Percentiles rank a stretch among this genome's conserved stretches.
Conservation (phyloP, 2,329 filamentous ascomycete species). For the Epichloe sibirici region DNA sequence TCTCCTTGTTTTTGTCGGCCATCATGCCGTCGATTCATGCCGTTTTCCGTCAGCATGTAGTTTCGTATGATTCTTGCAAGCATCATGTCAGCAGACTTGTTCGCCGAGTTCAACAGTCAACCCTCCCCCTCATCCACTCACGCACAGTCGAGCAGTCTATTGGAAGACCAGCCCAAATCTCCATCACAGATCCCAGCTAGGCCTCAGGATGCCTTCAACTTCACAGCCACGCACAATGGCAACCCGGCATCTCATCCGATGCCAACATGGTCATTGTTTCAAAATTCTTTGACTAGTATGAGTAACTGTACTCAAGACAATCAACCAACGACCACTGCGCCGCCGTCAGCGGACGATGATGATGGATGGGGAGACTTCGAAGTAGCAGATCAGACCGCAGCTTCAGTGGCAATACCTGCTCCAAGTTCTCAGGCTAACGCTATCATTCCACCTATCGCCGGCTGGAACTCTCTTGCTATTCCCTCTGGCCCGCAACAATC, state of each 20-base stretch:
- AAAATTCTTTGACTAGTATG: conserved; percentile 11
- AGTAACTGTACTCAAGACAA: conserved; percentile 9
- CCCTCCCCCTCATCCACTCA: conserved; percentile 22
- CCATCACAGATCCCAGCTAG: conserved; percentile 3
- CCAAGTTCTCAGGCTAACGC: neutral
- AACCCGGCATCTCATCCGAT: conserved; percentile 9
- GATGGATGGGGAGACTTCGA: conserved; percentile 61
- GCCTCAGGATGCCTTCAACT: conserved; percentile 16
- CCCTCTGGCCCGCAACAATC: neutral
- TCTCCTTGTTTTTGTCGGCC: neutral
- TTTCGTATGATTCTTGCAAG: neutral
- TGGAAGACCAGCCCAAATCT: conserved; percentile 6
- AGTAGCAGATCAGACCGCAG: conserved; percentile 28
- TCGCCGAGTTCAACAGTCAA: conserved; percentile 47
- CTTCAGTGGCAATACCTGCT: neutral
- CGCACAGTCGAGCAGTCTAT: conserved; percentile 6
- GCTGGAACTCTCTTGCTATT: neutral
- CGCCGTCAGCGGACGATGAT: conserved; percentile 33
- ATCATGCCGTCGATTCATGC: neutral
- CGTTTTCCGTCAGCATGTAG: neutral
- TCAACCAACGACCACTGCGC: neutral
- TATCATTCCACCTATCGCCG: neutral
- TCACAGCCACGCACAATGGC: conserved; percentile 10
- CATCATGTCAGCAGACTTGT: conserved; percentile 52
- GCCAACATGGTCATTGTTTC: conserved; percentile 22